Percentiles rank a stretch among this genome's conserved stretches.
phyloP scores from a whole-genome alignment of 352 stramenopile species.

The Globisporangium cystogenes region DNA sequence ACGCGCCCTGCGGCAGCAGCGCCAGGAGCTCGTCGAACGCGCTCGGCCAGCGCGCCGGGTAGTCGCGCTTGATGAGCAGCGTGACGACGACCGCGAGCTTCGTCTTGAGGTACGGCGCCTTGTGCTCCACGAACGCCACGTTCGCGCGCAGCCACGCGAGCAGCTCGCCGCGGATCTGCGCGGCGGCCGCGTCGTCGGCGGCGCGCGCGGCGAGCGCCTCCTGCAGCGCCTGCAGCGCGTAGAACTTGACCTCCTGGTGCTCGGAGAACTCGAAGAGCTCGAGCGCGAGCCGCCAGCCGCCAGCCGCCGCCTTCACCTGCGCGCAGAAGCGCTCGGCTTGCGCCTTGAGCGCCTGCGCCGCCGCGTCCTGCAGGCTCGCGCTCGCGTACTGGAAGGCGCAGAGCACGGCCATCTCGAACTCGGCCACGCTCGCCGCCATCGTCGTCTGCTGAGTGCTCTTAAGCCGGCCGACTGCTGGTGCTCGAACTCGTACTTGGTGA shows the following conservation, averaged over 20 bases:
- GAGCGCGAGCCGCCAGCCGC: slow-evolving; percentile 56
- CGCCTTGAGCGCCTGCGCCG: slow-evolving; percentile 54
- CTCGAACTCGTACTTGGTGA: too few relatives aligned
- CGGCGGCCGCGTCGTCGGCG: slow-evolving; percentile 28
- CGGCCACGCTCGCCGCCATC: slow-evolving; percentile 15
- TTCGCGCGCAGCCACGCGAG: slow-evolving; percentile 60
- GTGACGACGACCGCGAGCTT: slow-evolving; percentile 81
- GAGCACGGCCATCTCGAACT: slow-evolving; percentile 75
- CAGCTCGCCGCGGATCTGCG: slow-evolving; percentile 48
- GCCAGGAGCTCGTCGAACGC: slow-evolving; percentile 84
- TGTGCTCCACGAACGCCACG: slow-evolving; percentile 48
- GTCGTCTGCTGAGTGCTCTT: too few relatives aligned
- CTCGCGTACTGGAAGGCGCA: slow-evolving; percentile 79
- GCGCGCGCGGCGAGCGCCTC: slow-evolving; percentile 39
- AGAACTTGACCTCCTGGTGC: slow-evolving; percentile 82
- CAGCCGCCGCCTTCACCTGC: slow-evolving; percentile 38
- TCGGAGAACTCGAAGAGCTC: slow-evolving; percentile 62
- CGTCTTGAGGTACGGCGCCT: slow-evolving; percentile 79
- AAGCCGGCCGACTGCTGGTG: too few relatives aligned
- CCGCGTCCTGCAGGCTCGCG: slow-evolving; percentile 34
- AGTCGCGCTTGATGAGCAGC: slow-evolving; percentile 87
- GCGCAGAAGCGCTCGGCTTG: slow-evolving; percentile 69
- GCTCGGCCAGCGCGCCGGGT: slow-evolving; percentile 76
- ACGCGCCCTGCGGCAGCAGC: slow-evolving; percentile 59
- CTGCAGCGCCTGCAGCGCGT: slow-evolving; percentile 68